Conservation (phyloP, 1,284 basidiomycete genomes). For the Cutaneotrichosporon dermatis region DNA sequence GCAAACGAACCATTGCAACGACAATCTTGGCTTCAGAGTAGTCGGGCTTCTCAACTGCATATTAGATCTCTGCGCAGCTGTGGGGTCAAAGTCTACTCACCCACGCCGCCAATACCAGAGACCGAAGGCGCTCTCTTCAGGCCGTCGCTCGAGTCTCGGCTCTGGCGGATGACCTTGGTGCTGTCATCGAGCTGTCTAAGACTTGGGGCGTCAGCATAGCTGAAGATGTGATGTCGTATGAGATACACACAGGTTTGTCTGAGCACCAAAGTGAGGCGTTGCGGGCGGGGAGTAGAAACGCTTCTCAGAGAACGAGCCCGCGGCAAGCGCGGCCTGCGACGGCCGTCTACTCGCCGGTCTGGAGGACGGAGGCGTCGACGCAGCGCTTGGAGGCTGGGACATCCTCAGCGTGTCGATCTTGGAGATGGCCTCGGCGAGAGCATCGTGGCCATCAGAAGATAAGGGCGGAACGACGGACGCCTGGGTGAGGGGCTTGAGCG, state of each 20-base stretch:
- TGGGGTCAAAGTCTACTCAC: conserved; percentile 21
- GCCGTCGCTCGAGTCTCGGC: conserved; percentile 22
- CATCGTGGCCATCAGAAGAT: conserved; percentile 23
- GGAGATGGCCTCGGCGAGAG: conserved; percentile 43
- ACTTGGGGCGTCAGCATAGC: conserved; percentile 19
- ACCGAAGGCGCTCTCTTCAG: conserved; percentile 46
- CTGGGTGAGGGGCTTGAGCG: conserved; percentile 11
- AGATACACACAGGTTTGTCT: conserved; percentile 39
- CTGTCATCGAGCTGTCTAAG: conserved; percentile 46
- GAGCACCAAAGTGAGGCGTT: conserved; percentile 50
- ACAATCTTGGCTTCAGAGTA: conserved; percentile 99
- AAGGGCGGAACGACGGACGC: conserved; percentile 3
- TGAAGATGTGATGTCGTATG: not conserved
- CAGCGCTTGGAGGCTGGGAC: conserved; percentile 25
- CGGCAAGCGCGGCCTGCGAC: not conserved
- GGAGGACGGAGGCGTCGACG: not conserved
- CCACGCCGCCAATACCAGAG: conserved; percentile 49
- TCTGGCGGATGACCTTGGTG: conserved; percentile 44
- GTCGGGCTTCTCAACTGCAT: conserved; percentile 84
- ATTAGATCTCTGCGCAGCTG: not conserved
- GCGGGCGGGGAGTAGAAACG: conserved; percentile 30
- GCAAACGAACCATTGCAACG: conserved; percentile 75
- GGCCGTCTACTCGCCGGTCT: conserved; percentile 1
- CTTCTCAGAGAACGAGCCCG: not conserved
- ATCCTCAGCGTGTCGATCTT: conserved; percentile 42